Evolutionary conservation across 345 rosid species (phyloP).

Genomic region (Sisymbrium altissimum): DNA sequence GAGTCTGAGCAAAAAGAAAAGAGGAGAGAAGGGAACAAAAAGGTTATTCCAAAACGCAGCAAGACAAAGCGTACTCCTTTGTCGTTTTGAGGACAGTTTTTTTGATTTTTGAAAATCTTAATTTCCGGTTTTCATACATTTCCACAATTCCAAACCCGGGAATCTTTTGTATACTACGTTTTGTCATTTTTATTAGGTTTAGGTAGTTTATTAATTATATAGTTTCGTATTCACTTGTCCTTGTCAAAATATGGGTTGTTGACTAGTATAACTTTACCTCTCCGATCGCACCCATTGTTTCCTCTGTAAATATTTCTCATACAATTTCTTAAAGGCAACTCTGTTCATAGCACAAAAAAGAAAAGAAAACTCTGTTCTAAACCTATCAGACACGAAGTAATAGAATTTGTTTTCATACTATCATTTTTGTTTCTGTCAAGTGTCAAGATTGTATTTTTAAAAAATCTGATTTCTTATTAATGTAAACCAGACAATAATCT

Average conservation of each 20-base stretch:
- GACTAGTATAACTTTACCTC: not conserved
- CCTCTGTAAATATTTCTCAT: not conserved
- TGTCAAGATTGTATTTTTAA: too few relatives aligned
- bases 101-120: slow-evolving; percentile 7
- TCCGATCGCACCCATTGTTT: not conserved
- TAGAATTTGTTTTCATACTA: not conserved
- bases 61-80: slow-evolving; percentile 35
- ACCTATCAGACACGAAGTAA: not conserved
- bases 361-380: not conserved
- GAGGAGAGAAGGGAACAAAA: slow-evolving; percentile 22
- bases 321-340: not conserved
- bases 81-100: slow-evolving; percentile 34
- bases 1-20: slow-evolving; percentile 13
- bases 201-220: not conserved
- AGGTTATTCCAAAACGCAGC: slow-evolving; percentile 40
- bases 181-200: not conserved
- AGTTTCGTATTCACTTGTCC: not conserved
- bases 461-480: not conserved
- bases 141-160: slow-evolving; percentile 3
- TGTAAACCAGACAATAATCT: not conserved
- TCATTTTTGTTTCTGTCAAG: not conserved
- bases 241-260: not conserved
- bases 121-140: slow-evolving; percentile 12
- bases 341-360: too few relatives aligned
- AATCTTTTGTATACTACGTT: not conserved